Conservation (phyloP, 148 eudicot species). For the Rhododendron vialii region DNA sequence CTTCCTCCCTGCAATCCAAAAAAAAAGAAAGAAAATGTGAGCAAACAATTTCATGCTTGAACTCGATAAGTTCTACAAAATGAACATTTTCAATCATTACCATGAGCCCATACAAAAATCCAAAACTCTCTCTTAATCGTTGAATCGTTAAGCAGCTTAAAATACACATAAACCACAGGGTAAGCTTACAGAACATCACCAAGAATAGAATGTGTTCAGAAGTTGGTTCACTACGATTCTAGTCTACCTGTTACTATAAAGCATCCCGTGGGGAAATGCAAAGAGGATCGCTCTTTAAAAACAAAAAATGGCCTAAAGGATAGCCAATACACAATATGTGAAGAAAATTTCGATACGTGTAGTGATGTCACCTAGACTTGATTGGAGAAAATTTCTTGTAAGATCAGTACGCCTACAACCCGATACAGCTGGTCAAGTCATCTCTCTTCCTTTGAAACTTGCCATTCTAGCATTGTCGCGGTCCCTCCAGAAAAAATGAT, state of each 20-base stretch:
- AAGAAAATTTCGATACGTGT: not conserved
- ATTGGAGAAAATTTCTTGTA: not conserved
- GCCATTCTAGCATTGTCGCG: slow-evolving; percentile 68
- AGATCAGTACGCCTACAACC: not conserved
- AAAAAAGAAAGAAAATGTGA: too few relatives aligned
- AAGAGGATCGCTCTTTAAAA: not conserved
- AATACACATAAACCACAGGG: not conserved
- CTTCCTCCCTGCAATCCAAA: too few relatives aligned
- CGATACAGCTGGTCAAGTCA: slow-evolving; percentile 25
- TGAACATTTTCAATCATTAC: too few relatives aligned
- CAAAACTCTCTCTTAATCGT: not conserved
- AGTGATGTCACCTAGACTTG: not conserved
- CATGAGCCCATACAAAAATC: too few relatives aligned
- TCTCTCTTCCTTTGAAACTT: slow-evolving; percentile 54
- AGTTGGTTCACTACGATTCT: not conserved
- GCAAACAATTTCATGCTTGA: too few relatives aligned
- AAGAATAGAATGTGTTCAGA: not conserved
- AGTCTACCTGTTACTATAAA: not conserved
- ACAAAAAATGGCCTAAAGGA: not conserved
- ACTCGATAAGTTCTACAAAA: too few relatives aligned
- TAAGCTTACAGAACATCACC: not conserved
- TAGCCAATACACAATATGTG: not conserved
- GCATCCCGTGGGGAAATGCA: not conserved
- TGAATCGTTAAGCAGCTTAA: not conserved
- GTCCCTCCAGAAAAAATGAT: slow-evolving; percentile 58